Conservation (phyloP, 2,329 filamentous ascomycete genomes). For the Fusarium verrucosum region DNA sequence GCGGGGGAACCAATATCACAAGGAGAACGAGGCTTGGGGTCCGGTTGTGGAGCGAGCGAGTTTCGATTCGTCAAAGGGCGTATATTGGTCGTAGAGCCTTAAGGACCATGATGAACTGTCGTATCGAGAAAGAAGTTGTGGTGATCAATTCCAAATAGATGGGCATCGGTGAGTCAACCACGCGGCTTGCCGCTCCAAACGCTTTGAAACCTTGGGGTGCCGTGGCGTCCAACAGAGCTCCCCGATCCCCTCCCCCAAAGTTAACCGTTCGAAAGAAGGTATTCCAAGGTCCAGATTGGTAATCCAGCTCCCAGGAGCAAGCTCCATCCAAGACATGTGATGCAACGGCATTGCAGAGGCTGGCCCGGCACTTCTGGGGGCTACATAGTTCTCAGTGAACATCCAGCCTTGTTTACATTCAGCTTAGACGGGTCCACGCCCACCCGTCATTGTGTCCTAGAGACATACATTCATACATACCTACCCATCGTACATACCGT, state of each 20-base stretch:
- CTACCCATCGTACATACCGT: not conserved
- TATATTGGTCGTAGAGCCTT: slow-evolving; percentile 1
- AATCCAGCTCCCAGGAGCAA: not conserved
- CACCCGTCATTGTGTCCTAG: not conserved
- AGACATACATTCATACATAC: too few relatives aligned
- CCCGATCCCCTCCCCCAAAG: too few relatives aligned
- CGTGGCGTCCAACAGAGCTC: slow-evolving; percentile 6
- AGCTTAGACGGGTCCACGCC: not conserved
- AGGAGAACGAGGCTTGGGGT: not conserved
- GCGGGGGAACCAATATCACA: not conserved
- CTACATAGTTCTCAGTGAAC: not conserved
- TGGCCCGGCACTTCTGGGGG: slow-evolving; percentile 7
- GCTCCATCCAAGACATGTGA: slow-evolving; percentile 7
- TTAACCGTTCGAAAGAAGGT: slow-evolving; percentile 2
- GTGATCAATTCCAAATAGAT: not conserved
- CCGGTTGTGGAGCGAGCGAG: slow-evolving; percentile 1
- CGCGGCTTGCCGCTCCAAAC: not conserved
- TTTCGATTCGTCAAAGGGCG: slow-evolving; percentile 10
- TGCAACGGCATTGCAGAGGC: not conserved
- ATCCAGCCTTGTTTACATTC: not conserved
- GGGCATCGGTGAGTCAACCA: not conserved
- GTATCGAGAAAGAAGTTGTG: not conserved
- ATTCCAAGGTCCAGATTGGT: not conserved
- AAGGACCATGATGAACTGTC: too few relatives aligned
- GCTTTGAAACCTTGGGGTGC: slow-evolving; percentile 16